These are phyloP conservation scores for Scheffersomyces cryptocercus DNA, from an alignment of 1,139 yeast genomes.

Conservation along the genomic window DNA sequence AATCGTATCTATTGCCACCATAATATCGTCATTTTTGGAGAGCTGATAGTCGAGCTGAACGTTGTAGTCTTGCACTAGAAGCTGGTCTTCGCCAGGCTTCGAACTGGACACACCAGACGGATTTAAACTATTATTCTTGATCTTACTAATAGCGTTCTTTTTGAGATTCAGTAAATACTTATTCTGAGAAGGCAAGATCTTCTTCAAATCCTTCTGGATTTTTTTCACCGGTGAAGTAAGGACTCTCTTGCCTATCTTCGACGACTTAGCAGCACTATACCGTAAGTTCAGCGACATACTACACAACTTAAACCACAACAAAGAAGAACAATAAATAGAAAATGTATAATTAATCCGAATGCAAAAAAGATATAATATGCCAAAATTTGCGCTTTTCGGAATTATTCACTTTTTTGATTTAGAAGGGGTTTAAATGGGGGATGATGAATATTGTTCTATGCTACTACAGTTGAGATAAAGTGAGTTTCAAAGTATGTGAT, in stretches of 20 bases:
- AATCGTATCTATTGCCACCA: conserved; percentile 36
- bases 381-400: too few relatives aligned
- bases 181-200: conserved; percentile 27
- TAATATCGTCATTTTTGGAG: conserved; percentile 29
- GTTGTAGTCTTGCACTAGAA: conserved; percentile 33
- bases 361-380: too few relatives aligned
- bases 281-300: conserved; percentile 28
- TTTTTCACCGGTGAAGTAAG: conserved; percentile 17
- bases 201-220: conserved; percentile 21
- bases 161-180: conserved; percentile 23
- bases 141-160: conserved; percentile 2
- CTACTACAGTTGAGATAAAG: too few relatives aligned
- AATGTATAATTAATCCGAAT: too few relatives aligned
- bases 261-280: conserved; percentile 46
- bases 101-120: conserved; percentile 6
- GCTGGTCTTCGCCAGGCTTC: conserved; percentile 6
- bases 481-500: too few relatives aligned
- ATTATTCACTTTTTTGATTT: too few relatives aligned
- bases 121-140: conserved; percentile 7
- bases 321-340: not conserved
- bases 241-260: conserved; percentile 28
- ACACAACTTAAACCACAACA: not conserved
- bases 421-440: too few relatives aligned
- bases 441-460: too few relatives aligned
- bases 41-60: conserved; percentile 43